phyloP scores from a whole-genome alignment of 2,329 filamentous ascomycete species.

The Colletotrichum gigasporum region DNA sequence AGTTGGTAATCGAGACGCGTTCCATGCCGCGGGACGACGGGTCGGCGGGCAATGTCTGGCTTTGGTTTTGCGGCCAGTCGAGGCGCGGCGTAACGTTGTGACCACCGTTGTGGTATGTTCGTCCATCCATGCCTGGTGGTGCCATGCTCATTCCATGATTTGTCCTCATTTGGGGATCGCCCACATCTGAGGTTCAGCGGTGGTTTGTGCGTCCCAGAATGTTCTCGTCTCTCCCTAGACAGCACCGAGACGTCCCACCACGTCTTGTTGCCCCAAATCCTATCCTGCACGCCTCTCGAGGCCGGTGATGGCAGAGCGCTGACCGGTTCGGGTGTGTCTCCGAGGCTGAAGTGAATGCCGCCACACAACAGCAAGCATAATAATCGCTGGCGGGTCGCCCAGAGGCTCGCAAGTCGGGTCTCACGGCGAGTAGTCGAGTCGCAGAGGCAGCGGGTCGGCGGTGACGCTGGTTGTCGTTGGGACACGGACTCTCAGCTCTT shows the following conservation, averaged over 20 bases:
- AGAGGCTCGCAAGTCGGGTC: conserved; percentile 5
- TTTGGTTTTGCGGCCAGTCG: conserved; percentile 43
- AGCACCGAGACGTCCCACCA: conserved; percentile 19
- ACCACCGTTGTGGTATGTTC: conserved; percentile 46
- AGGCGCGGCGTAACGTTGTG: conserved; percentile 46
- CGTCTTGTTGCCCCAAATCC: conserved; percentile 18
- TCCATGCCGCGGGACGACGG: conserved; percentile 40
- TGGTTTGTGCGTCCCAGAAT: neutral
- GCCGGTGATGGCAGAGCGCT: neutral
- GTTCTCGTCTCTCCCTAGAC: conserved; percentile 3
- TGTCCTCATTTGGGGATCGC: conserved; percentile 43
- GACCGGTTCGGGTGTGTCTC: neutral
- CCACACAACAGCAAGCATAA: conserved; percentile 26
- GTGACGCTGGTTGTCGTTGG: neutral
- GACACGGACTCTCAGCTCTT: neutral
- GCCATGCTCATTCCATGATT: conserved; percentile 57
- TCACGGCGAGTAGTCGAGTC: neutral
- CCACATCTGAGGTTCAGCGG: conserved; percentile 24
- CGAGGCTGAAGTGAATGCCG: conserved; percentile 9
- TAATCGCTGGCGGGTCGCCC: conserved; percentile 8
- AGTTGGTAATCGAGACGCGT: conserved; percentile 45
- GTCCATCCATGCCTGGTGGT: conserved; percentile 57
- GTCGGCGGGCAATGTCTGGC: conserved; percentile 32
- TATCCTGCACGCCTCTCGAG: conserved; percentile 11
- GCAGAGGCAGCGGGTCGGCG: neutral